Base-by-base conservation (phyloP, 169 alveolate genomes). In the Cryptosporidium muris region DNA sequence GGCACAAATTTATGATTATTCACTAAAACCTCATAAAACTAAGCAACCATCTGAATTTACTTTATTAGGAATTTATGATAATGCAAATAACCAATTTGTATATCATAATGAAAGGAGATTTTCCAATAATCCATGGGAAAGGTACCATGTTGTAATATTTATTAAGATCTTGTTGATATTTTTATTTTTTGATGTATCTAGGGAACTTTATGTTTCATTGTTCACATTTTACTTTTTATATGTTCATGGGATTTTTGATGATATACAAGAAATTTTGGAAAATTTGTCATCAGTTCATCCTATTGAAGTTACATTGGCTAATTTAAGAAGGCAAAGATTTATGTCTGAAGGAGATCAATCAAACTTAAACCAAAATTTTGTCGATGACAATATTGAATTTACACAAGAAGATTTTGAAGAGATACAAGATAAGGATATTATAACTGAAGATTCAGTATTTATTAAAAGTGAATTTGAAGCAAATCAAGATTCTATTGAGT, bases 81-180 rank as follows among this genome's bases (percentile, higher is more conserved):
- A 51, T 16, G 52, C 14, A 34, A 62, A 58, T 8, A 74, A 74
- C 51, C 16, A 2, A 11, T 74, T 74, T 60, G 54, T 68, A 14
- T 74, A 74, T 60, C 68, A 58, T 53, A 64, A 52, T 8, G 85
- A 74, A 52, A 74, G 60, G 63, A 74, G 48, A 47, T 74, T 58
- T 38, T 58, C 85, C 12, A 74, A 58, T 14, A 74, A 74, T 60
- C 74, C 74, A 9, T 74, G 85, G 85, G 85, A 74, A 60, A 74
- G 85, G 51, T 74, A 74, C 3, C 85, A 74, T 47, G 51, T 74
- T 58, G 54, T 68, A 45, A 74, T 74, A 7, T 74, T 74, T 52
- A 74, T 74, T 48, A 74, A 62, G 51, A 68, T 68, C 11, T 58
- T 74, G 37, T 74, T 74, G 38, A 49, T 74, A 40, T 74, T 74